phyloP scores from a whole-genome alignment of 2,329 filamentous ascomycete species.

The Colletotrichum ledebouriae region DNA sequence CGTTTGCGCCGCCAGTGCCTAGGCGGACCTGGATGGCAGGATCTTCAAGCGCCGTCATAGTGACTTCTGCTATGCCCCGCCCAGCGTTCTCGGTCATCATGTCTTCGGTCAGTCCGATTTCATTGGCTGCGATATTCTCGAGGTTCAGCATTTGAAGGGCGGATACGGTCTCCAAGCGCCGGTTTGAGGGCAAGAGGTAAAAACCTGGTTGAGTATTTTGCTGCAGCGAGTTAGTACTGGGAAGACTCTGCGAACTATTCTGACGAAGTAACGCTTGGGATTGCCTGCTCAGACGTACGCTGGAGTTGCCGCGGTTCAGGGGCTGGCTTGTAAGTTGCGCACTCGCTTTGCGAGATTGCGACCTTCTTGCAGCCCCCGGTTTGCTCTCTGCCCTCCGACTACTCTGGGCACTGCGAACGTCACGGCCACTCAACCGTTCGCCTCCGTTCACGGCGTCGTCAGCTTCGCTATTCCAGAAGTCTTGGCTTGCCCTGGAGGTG shows the following conservation, averaged over 20 bases:
- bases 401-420: constrained; percentile 64
- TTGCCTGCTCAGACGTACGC: constrained; percentile 51
- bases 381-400: constrained; percentile 67
- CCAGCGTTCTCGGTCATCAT: constrained; percentile 94
- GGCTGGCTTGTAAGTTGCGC: constrained; percentile 55
- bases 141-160: constrained; percentile 91
- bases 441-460: constrained; percentile 68
- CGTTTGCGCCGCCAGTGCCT: constrained; percentile 53
- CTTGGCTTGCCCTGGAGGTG: constrained; percentile 57
- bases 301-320: constrained; percentile 64
- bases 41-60: constrained; percentile 76
- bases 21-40: constrained; percentile 70
- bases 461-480: constrained; percentile 82
- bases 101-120: constrained; percentile 88
- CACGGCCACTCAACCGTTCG: constrained; percentile 63
- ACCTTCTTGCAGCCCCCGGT: constrained; percentile 61
- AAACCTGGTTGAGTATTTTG: constrained; percentile 58
- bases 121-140: constrained; percentile 89
- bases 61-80: constrained; percentile 87
- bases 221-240: constrained; percentile 49
- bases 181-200: constrained; percentile 67
- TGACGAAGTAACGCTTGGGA: constrained; percentile 37
- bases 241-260: constrained; percentile 29
- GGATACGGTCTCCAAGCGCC: constrained; percentile 73
- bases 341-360: constrained; percentile 71